Base-by-base conservation (phyloP, 331 rosid species). In the Rhamnella rubrinervis region DNA sequence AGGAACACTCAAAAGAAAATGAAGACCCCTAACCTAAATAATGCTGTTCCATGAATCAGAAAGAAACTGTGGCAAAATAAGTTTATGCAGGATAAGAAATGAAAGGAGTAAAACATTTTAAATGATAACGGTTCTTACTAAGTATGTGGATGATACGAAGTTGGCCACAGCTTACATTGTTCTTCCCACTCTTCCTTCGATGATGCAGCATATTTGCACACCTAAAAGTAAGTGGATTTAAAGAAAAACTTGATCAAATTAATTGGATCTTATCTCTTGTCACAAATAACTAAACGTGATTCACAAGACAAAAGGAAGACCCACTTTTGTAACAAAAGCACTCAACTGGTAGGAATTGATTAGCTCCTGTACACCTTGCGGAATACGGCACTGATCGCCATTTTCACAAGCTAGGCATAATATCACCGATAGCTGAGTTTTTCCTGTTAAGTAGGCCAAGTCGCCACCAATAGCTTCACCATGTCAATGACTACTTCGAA, bases 101-200 rank as follows among this genome's bases (percentile, higher is more conserved):
- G 44, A 26, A 38, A 58, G 5, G 16, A 74, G 39, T 21, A 59
- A 70, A 6, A 63, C 55, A 59, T 53, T 63, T 25, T 50, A 26
- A 75, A 28, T 18, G 47, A 70, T 47, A 52, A 59, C 2, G 19
- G 66, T 6, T 59, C 77, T 67, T 81, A 93, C 98, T 85, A 90
- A 60, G 95, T 82, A 75, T 87, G 92, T 18, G 97, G 97, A 77
- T 93, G 98, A 88, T 77, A 90, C n/a, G 98, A 90, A 9, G 97
- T 93, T 68, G 97, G 96, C 97, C 98, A 90, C 65, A 88, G 58
- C 78, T 90, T 93, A 87, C 96, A 90, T 59, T 93, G 98, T 74
- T 90, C 98, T 78, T 86, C 96, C 98, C 98, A 93, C 81, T 90
- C 96, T 78, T 88, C 96, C 81, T 93, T 93, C 46, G 98, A 86